A percentile compares a stretch with the other conserved stretches of the same genome.
These are phyloP conservation scores for Endothia cerciana DNA, from an alignment of 2,329 filamentous ascomycete genomes.

Conservation along the genomic window DNA sequence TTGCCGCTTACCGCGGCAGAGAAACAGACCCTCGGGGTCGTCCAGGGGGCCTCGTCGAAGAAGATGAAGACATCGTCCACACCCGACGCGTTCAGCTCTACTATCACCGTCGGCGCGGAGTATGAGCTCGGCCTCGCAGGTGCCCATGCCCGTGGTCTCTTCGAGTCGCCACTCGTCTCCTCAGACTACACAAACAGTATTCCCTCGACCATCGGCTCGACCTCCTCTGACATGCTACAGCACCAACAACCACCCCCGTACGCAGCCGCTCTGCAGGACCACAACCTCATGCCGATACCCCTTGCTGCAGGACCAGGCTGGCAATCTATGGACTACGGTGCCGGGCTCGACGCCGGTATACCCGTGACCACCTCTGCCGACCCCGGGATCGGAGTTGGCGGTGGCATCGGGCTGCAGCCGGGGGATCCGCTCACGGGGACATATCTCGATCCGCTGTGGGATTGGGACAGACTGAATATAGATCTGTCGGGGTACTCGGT, in stretches of 20 bases:
- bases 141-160: neutral
- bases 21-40: conserved; percentile 17
- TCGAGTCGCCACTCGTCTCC: neutral
- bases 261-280: conserved; percentile 1
- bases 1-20: conserved; percentile 21
- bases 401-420: conserved; percentile 11
- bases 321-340: conserved; percentile 18
- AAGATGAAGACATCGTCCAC: conserved; percentile 10
- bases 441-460: conserved; percentile 26
- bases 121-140: neutral
- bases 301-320: conserved; percentile 3
- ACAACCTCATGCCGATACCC: neutral
- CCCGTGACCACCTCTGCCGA: neutral
- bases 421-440: conserved; percentile 27
- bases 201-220: neutral
- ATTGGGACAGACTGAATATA: conserved; percentile 24
- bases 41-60: conserved; percentile 9
- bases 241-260: conserved; percentile 8
- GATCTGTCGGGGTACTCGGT: conserved; percentile 12
- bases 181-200: neutral
- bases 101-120: neutral
- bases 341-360: neutral
- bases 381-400: neutral
- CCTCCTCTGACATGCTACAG: neutral
- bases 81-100: neutral